These are phyloP conservation scores for Shiraia sp. DNA, from an alignment of 2,329 filamentous ascomycete genomes.

Conservation along the genomic window DNA sequence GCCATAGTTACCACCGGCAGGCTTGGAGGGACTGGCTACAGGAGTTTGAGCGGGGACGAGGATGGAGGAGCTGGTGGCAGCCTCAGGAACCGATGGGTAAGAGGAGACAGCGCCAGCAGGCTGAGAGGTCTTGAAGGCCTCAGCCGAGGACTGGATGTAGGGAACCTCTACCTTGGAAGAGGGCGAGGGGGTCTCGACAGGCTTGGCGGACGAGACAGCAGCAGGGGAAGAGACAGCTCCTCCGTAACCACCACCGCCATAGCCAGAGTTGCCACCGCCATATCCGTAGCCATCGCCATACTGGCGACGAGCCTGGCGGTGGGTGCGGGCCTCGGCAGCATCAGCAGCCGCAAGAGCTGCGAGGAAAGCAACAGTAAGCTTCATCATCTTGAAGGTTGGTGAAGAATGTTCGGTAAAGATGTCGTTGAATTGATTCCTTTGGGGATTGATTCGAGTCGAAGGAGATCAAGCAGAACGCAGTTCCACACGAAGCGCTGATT, in stretches of 20 bases:
- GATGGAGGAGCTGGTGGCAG: neutral
- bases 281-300: conserved; percentile 15
- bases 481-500: conserved; percentile 28
- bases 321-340: conserved; percentile 33
- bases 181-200: conserved; percentile 6
- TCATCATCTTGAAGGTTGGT: conserved; percentile 33
- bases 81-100: conserved; percentile 7
- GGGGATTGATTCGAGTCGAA: conserved; percentile 24
- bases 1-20: conserved; percentile 11
- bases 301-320: conserved; percentile 34
- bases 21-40: conserved; percentile 2
- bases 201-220: neutral
- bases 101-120: conserved; percentile 8
- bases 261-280: conserved; percentile 16
- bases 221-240: conserved; percentile 10
- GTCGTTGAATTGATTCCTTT: conserved; percentile 14
- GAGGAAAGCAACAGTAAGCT: conserved; percentile 40
- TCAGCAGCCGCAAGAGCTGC: conserved; percentile 36
- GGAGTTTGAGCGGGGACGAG: conserved; percentile 2
- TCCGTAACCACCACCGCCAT: conserved; percentile 16
- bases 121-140: conserved; percentile 10
- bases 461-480: conserved; percentile 35
- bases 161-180: conserved; percentile 1
- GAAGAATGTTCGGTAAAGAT: conserved; percentile 8
- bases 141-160: conserved; percentile 11